Percentiles rank a stretch among this genome's conserved stretches.
Evolutionary conservation across 805 yeast genomes (phyloP).

Genomic region (Tetrapisispora taiwanensis): DNA sequence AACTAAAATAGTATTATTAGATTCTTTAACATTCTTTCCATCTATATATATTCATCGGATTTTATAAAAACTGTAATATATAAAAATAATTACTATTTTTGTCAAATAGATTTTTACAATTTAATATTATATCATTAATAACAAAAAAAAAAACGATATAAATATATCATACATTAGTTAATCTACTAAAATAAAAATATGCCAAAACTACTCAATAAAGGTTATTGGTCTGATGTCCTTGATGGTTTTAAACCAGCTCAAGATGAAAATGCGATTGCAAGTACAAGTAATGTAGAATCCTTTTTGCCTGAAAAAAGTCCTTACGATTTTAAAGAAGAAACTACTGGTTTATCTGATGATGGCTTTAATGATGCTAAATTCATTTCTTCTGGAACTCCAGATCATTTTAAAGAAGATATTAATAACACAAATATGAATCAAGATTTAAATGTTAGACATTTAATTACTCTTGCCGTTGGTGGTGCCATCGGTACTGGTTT

Average conservation of each 20-base stretch:
- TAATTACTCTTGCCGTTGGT: conserved; percentile 60
- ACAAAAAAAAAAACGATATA: not conserved
- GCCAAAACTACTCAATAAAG: conserved; percentile 6
- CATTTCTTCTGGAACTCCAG: not conserved
- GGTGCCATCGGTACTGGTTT: conserved; percentile 63
- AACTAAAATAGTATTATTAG: not conserved
- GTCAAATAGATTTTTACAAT: too few relatives aligned
- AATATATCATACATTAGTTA: not conserved
- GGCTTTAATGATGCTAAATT: not conserved
- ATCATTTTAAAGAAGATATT: conserved; percentile 8
- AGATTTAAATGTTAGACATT: conserved; percentile 31
- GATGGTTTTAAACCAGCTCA: conserved; percentile 14
- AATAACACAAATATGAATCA: conserved; percentile 12
- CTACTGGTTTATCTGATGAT: not conserved
- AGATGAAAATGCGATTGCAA: not conserved
- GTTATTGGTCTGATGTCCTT: conserved; percentile 13
- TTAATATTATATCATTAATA: too few relatives aligned
- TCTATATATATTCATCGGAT: too few relatives aligned
- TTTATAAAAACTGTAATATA: too few relatives aligned
- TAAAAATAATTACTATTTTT: too few relatives aligned
- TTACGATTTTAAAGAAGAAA: not conserved
- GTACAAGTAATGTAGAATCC: not conserved
- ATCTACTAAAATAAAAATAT: too few relatives aligned
- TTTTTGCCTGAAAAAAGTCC: not conserved
- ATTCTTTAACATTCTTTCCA: not conserved